phyloP scores from a whole-genome alignment of 2,329 filamentous ascomycete species.

The Aquanectria penicillioides region DNA sequence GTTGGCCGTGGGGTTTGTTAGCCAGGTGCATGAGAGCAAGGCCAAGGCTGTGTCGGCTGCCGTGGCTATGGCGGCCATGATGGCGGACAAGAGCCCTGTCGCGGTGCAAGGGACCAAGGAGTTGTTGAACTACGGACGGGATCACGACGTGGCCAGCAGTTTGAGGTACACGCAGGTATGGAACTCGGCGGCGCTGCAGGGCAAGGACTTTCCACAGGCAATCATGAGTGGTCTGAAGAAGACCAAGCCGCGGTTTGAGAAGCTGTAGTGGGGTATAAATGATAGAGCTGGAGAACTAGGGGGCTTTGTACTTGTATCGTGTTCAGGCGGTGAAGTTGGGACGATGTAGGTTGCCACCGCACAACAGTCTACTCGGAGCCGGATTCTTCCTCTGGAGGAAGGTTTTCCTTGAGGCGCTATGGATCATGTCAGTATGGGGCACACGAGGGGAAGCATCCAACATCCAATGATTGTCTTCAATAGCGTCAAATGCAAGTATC shows the following conservation, averaged over 20 bases:
- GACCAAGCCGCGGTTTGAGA: slow-evolving; percentile 84
- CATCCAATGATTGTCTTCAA: no score
- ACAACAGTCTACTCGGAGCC: slow-evolving; percentile 55
- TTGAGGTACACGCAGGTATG: slow-evolving; percentile 86
- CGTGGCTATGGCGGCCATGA: slow-evolving; percentile 68
- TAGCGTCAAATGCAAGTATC: no score
- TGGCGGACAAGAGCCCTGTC: slow-evolving; percentile 86
- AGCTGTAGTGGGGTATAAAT: slow-evolving; percentile 68
- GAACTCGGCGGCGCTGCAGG: slow-evolving; percentile 88
- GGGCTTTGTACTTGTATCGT: background rate
- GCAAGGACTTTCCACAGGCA: slow-evolving; percentile 78
- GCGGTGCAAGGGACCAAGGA: slow-evolving; percentile 91
- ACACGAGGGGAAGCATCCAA: background rate
- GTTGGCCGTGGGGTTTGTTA: slow-evolving; percentile 75
- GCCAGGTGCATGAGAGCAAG: slow-evolving; percentile 71
- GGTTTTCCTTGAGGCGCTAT: slow-evolving; percentile 62
- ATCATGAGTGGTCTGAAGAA: slow-evolving; percentile 81
- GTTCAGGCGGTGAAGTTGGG: background rate
- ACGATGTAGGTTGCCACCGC: background rate
- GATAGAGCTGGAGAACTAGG: background rate
- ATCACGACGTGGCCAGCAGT: slow-evolving; percentile 80
- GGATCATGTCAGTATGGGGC: slow-evolving; percentile 22
- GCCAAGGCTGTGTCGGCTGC: slow-evolving; percentile 69
- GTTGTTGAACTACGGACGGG: slow-evolving; percentile 82
- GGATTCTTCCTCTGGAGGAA: slow-evolving; percentile 62